phyloP scores from a whole-genome alignment of 2,329 filamentous ascomycete genomes.

The Fusarium luffae region DNA sequence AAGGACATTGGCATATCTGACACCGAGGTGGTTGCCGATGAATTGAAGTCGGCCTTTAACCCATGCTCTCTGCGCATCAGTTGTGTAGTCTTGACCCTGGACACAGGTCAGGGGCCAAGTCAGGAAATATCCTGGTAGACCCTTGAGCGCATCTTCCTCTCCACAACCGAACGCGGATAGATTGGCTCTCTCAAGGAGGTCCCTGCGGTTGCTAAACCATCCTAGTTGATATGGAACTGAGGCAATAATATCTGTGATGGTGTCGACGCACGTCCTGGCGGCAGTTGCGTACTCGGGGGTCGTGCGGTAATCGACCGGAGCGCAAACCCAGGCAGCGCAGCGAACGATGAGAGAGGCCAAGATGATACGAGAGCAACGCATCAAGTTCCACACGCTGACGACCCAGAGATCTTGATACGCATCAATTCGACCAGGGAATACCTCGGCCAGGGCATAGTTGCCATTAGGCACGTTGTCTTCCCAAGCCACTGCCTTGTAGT shows the following conservation, averaged over 20 bases:
- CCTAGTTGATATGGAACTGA: conserved; percentile 71
- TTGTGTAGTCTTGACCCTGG: conserved; percentile 67
- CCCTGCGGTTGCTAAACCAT: conserved; percentile 62
- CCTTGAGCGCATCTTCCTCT: conserved; percentile 62
- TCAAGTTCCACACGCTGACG: conserved; percentile 67
- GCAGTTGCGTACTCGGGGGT: conserved; percentile 70
- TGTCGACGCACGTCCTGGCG: conserved; percentile 61
- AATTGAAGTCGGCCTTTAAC: conserved; percentile 63
- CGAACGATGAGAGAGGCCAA: conserved; percentile 67
- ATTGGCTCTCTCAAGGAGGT: conserved; percentile 54
- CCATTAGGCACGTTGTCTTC: conserved; percentile 63
- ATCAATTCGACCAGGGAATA: conserved; percentile 70
- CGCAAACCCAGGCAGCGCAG: conserved; percentile 69
- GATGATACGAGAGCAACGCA: conserved; percentile 64
- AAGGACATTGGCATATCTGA: conserved; percentile 68
- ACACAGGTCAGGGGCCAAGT: conserved; percentile 68
- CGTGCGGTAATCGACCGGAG: conserved; percentile 70
- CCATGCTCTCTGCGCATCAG: conserved; percentile 68
- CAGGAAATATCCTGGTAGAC: conserved; percentile 67
- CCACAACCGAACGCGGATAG: conserved; percentile 62
- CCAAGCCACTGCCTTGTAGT: conserved; percentile 66
- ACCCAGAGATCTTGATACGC: conserved; percentile 69
- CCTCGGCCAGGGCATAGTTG: conserved; percentile 64
- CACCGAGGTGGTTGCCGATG: conserved; percentile 66
- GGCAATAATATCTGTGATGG: conserved; percentile 69